Conservation (phyloP, 176 grass and related monocot genomes). For the Oryza rufipogon region DNA sequence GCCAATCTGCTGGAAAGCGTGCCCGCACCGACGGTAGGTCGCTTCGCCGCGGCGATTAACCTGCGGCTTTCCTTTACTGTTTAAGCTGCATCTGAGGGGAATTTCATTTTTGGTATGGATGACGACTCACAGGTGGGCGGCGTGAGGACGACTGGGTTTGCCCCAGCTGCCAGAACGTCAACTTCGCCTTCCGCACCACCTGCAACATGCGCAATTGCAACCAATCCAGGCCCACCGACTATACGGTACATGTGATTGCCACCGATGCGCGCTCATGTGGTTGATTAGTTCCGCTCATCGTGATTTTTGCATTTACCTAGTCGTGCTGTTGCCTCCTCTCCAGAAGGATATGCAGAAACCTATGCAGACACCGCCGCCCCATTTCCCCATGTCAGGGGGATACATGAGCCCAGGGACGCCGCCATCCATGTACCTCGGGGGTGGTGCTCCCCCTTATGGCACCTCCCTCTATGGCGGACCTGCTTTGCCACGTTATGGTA, state of each 20-base stretch:
- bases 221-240: slow-evolving; percentile 70
- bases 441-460: slow-evolving; percentile 50
- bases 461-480: slow-evolving; percentile 64
- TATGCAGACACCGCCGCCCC: slow-evolving; percentile 60
- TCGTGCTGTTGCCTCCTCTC: slow-evolving; percentile 24
- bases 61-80: background rate
- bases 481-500: slow-evolving; percentile 54
- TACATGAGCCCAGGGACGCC: slow-evolving; percentile 69
- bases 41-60: background rate
- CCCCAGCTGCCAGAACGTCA: slow-evolving; percentile 81
- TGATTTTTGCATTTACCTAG: slow-evolving; percentile 38
- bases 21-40: slow-evolving; percentile 81
- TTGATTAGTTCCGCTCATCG: background rate
- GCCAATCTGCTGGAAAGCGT: slow-evolving; percentile 74
- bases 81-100: background rate
- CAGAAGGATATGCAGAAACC: slow-evolving; percentile 64
- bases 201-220: slow-evolving; percentile 94
- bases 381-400: slow-evolving; percentile 40
- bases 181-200: slow-evolving; percentile 88
- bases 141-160: slow-evolving; percentile 91
- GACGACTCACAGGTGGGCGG: slow-evolving; percentile 45
- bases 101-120: slow-evolving; percentile 11
- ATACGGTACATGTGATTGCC: slow-evolving; percentile 42
- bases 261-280: background rate
- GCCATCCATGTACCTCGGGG: slow-evolving; percentile 68